A percentile compares a stretch with the other conserved stretches of the same genome.
Conservation (phyloP, 192 early-diverging fungal species). For the Entrophospora sp. region DNA sequence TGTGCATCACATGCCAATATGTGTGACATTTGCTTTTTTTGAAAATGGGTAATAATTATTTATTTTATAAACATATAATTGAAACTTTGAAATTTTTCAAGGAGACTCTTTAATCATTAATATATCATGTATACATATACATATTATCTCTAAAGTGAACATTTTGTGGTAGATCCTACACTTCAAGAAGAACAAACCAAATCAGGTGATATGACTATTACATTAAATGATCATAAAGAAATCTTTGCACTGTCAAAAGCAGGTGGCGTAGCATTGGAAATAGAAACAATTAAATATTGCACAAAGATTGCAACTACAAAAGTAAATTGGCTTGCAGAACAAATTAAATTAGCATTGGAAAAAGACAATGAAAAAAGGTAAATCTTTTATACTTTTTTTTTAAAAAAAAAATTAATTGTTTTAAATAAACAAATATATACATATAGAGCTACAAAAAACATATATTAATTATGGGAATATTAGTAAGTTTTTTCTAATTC, state of each 20-base stretch:
- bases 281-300: conserved; percentile 71
- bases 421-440: neutral
- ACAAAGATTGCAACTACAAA: conserved; percentile 70
- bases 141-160: conserved; percentile 25
- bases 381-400: neutral
- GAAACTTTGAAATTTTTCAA: neutral
- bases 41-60: conserved; percentile 52
- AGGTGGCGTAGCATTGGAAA: conserved; percentile 75
- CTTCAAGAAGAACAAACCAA: conserved; percentile 80
- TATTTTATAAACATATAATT: neutral
- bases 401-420: neutral
- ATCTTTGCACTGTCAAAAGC: conserved; percentile 87
- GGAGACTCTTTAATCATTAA: neutral
- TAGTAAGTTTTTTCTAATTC: too few relatives aligned
- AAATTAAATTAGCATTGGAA: conserved; percentile 67
- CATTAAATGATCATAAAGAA: conserved; percentile 87
- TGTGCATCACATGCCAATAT: conserved; percentile 93
- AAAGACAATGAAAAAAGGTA: conserved; percentile 31
- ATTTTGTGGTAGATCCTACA: conserved; percentile 75
- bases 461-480: too few relatives aligned
- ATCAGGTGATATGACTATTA: conserved; percentile 77
- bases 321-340: conserved; percentile 65
- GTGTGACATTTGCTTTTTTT: conserved; percentile 89
- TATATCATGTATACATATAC: neutral
- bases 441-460: neutral